Percentiles rank a stretch among this genome's conserved stretches.
Evolutionary conservation across 2,329 filamentous ascomycete genomes (phyloP).

Genomic region (Ramularia collo-cygni): DNA sequence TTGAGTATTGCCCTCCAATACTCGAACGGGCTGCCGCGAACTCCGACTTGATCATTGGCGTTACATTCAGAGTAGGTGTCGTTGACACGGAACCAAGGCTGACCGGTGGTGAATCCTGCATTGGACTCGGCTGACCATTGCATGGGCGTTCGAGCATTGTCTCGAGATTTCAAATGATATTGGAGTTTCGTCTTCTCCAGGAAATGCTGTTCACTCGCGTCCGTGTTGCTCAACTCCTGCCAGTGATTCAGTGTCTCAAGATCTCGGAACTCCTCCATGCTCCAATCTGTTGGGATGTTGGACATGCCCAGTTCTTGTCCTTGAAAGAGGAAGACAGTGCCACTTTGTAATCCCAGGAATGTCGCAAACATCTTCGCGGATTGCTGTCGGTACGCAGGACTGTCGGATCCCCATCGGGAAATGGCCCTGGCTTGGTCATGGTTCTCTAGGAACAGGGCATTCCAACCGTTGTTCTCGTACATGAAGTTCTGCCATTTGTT

Average conservation of each 20-base stretch:
- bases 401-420: conserved; percentile 54
- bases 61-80: not conserved
- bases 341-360: conserved; percentile 50
- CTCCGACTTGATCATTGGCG: conserved; percentile 33
- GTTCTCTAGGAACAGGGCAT: conserved; percentile 58
- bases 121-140: not conserved
- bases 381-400: conserved; percentile 28
- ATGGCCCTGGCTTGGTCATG: conserved; percentile 56
- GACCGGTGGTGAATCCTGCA: not conserved
- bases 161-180: too few species aligned
- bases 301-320: conserved; percentile 61
- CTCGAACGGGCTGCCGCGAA: conserved; percentile 44
- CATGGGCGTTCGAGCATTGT: not conserved
- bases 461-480: conserved; percentile 46
- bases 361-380: conserved; percentile 55
- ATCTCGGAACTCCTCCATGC: conserved; percentile 43
- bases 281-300: conserved; percentile 41
- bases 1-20: conserved; percentile 45
- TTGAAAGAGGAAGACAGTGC: conserved; percentile 60
- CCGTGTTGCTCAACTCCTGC: too few species aligned
- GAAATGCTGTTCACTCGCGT: too few species aligned
- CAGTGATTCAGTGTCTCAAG: conserved; percentile 52
- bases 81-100: conserved; percentile 1
- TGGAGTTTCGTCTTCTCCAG: too few species aligned
- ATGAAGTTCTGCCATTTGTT: conserved; percentile 15